Evolutionary conservation across 2,329 filamentous ascomycete genomes (phyloP), one percentile per base, ranked within the genome.

Genomic region (Cytospora chrysosperma): DNA sequence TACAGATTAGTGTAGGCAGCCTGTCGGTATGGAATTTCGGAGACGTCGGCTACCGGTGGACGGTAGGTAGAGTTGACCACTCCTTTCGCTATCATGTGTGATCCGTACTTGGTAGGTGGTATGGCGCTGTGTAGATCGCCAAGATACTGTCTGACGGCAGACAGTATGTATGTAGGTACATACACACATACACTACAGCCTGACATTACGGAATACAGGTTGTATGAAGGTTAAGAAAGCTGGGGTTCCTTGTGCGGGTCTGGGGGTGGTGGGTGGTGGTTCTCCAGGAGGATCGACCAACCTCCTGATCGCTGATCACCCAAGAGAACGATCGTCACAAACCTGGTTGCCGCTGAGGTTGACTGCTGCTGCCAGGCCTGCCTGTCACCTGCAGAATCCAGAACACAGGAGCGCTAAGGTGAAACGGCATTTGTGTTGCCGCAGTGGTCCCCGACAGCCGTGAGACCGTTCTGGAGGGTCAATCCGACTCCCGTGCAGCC

Each of bases 391-490:
- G 59, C 59, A 61, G 59, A 43, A 51, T 17, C 56, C 62, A 30
- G 51, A 34, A 21, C 0, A 50, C 19, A 27, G 37, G 43, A n/a
- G 47, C 47, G 27, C 55, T 32, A 59, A 40, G 40, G 8, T 63
- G 64, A 65, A 63, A 63, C 64, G 64, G 64, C 53, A 60, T 43
- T 27, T 27, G 34, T 59, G 26, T 56, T 50, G 51, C 61, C 49
- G 64, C 56, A 4, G 34, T 30, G 47, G 43, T 53, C 43, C 50
- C 64, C 64, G 64, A 65, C 43, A 60, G 37, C 64, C 64, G 56
- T 37, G 26, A 27, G 40, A 28, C 64, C 64, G 64, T 28, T 54
- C 30, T 27, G 51, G 61, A 61, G 64, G 64, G 57, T 30, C 57
- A 37, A 0, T 24, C 64, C 64, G 64, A 65, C 43, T 61, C 37